phyloP scores from a whole-genome alignment of 208 protist genomes.

The Sergeia podlipaevii region DNA sequence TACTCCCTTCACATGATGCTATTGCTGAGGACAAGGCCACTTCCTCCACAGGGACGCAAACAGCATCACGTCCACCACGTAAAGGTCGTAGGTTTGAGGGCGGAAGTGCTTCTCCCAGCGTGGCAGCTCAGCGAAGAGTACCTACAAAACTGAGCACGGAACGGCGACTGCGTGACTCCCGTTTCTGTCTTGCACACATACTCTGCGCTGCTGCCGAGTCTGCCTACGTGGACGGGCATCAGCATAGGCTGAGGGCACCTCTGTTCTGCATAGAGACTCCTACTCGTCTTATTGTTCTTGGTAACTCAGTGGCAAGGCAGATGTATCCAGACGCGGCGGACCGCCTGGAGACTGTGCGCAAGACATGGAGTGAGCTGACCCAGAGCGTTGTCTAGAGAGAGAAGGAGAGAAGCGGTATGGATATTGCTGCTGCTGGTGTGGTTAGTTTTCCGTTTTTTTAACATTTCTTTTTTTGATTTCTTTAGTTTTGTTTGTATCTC shows the following conservation, averaged over 20 bases:
- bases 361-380: constrained; percentile 23
- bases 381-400: constrained; percentile 1
- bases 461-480: constrained; percentile 4
- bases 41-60: not conserved
- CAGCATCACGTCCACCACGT: not conserved
- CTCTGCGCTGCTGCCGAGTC: constrained; percentile 43
- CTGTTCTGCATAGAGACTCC: constrained; percentile 68
- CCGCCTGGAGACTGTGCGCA: constrained; percentile 25
- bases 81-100: not conserved
- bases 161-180: constrained; percentile 37
- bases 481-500: constrained; percentile 5
- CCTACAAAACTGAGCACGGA: constrained; percentile 17
- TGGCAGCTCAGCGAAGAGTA: not conserved
- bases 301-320: constrained; percentile 27
- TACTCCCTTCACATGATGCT: constrained; percentile 69
- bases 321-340: constrained; percentile 16
- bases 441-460: not conserved
- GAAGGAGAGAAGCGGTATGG: not conserved
- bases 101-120: not conserved
- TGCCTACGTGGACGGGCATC: constrained; percentile 72
- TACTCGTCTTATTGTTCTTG: constrained; percentile 67
- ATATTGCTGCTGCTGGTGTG: not conserved
- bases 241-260: constrained; percentile 55
- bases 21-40: constrained; percentile 18
- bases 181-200: constrained; percentile 43